These are phyloP conservation scores for Blastobotrys proliferans DNA, from an alignment of 1,139 yeast genomes.

Conservation along the genomic window DNA sequence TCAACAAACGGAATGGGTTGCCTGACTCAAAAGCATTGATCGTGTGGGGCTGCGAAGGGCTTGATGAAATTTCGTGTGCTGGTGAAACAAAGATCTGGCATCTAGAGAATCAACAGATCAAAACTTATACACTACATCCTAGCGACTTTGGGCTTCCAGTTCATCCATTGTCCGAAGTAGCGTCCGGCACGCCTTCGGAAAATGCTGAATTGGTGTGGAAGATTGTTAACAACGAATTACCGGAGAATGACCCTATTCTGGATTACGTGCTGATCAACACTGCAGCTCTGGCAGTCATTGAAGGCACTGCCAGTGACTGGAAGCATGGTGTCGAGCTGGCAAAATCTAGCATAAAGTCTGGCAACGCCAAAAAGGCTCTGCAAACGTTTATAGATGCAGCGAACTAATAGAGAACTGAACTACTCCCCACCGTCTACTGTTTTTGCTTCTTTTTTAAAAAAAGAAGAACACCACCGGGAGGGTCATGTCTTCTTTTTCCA, in stretches of 20 bases:
- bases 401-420: constrained; percentile 4
- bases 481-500: no score
- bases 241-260: constrained; percentile 57
- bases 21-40: constrained; percentile 60
- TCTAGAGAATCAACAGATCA: constrained; percentile 35
- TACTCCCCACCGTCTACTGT: not conserved
- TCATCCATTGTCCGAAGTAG: constrained; percentile 62
- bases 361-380: constrained; percentile 60
- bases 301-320: constrained; percentile 67
- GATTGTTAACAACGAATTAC: constrained; percentile 53
- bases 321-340: constrained; percentile 75
- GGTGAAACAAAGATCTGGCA: constrained; percentile 83
- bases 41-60: constrained; percentile 86
- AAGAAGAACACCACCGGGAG: no score
- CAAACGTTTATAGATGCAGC: constrained; percentile 49
- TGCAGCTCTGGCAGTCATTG: constrained; percentile 78
- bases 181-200: constrained; percentile 81
- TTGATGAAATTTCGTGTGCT: constrained; percentile 89
- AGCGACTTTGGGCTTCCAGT: constrained; percentile 76
- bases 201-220: constrained; percentile 64
- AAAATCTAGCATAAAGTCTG: constrained; percentile 58
- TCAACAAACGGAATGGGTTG: constrained; percentile 48
- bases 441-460: not conserved
- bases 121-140: constrained; percentile 39
- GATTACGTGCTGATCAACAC: constrained; percentile 87